Evolutionary conservation across 2,329 filamentous ascomycete species (phyloP).

Genomic region (Escovopsis weberi): DNA sequence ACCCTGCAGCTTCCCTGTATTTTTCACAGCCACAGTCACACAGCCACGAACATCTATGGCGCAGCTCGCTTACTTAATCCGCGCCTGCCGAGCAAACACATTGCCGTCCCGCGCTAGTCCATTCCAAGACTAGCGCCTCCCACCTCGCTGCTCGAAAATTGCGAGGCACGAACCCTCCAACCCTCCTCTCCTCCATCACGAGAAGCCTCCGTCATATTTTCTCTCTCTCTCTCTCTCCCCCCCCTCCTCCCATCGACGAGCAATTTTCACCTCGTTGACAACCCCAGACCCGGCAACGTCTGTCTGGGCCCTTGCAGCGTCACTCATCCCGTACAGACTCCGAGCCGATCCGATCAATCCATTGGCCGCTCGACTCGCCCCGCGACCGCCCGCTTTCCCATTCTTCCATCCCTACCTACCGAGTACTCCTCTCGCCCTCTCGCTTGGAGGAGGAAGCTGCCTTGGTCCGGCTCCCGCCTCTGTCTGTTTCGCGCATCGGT

Average conservation of each 20-base stretch:
- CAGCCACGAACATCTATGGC: background rate
- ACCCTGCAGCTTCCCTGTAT: too few relatives aligned
- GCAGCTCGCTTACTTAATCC: background rate
- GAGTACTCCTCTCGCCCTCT: background rate
- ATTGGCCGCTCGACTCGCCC: conserved; percentile 4
- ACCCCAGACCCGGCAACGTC: conserved; percentile 26
- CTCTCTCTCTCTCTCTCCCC: background rate
- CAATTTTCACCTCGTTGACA: conserved; percentile 27
- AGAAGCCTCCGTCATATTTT: conserved; percentile 22
- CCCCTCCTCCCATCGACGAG: conserved; percentile 17
- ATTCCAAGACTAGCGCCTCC: conserved; percentile 21
- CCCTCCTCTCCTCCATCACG: conserved; percentile 11
- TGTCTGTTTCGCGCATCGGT: conserved; percentile 23
- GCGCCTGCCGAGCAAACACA: too few relatives aligned
- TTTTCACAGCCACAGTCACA: too few relatives aligned
- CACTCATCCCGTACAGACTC: conserved; percentile 7
- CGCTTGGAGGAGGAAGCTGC: conserved; percentile 13
- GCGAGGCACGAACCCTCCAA: conserved; percentile 22
- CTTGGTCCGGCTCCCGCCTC: conserved; percentile 13
- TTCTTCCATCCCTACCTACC: conserved; percentile 1
- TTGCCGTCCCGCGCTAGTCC: background rate
- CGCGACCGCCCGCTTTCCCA: conserved; percentile 2
- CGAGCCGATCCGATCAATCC: conserved; percentile 8
- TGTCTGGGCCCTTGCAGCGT: conserved; percentile 21
- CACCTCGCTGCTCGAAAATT: conserved; percentile 29